Evolutionary conservation across 2,329 filamentous ascomycete species (phyloP).

Genomic region (Aureobasidium sp.): DNA sequence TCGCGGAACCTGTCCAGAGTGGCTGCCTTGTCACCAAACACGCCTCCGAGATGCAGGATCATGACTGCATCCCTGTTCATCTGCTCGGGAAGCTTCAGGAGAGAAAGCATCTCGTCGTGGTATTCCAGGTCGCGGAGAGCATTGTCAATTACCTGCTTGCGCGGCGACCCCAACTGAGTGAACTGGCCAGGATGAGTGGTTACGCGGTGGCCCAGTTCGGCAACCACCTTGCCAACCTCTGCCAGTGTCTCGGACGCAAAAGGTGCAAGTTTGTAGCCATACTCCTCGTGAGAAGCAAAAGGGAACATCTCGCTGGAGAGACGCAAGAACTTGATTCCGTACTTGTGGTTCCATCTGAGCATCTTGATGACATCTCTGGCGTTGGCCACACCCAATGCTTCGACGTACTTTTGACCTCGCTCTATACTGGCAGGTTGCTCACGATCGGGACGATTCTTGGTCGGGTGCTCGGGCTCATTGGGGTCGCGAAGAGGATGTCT

Average conservation of each 20-base stretch:
- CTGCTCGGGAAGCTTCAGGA: conserved; percentile 71
- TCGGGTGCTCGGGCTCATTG: conserved; percentile 67
- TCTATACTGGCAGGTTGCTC: conserved; percentile 58
- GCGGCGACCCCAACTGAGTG: conserved; percentile 82
- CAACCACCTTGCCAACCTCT: conserved; percentile 69
- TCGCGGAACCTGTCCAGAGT: conserved; percentile 71
- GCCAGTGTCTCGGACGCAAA: conserved; percentile 75
- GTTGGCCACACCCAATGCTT: conserved; percentile 73
- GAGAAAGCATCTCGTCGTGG: conserved; percentile 74
- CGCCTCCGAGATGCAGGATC: conserved; percentile 89
- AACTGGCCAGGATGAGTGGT: conserved; percentile 91
- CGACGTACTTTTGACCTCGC: conserved; percentile 65
- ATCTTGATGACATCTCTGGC: conserved; percentile 78
- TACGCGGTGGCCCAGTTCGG: conserved; percentile 71
- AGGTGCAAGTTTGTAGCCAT: conserved; percentile 76
- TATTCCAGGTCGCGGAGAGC: conserved; percentile 79
- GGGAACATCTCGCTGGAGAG: conserved; percentile 96
- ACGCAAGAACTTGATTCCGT: conserved; percentile 85
- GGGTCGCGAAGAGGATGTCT: conserved; percentile 73
- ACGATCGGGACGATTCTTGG: conserved; percentile 79
- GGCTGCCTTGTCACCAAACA: conserved; percentile 77
- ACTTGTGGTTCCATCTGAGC: conserved; percentile 85
- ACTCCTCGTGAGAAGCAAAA: conserved; percentile 80
- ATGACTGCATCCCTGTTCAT: conserved; percentile 81
- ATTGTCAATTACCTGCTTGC: conserved; percentile 66